Evolutionary conservation across 2,329 filamentous ascomycete genomes (phyloP).

Genomic region (Myriangium duriaei): DNA sequence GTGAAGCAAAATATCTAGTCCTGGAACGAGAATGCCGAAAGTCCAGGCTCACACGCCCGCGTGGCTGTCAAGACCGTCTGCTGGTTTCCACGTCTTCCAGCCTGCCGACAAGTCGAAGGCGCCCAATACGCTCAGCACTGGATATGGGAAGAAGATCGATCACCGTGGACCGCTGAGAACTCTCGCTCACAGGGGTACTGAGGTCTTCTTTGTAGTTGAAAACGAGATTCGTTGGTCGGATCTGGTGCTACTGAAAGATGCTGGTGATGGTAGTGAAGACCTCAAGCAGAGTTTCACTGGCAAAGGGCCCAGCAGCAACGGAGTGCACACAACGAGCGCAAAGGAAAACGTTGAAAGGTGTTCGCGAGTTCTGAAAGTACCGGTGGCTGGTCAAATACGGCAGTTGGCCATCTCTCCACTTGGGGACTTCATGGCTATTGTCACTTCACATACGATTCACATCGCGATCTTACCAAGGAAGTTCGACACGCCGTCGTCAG

Average conservation of each 20-base stretch:
- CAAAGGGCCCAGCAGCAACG: constrained; percentile 8
- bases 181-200: constrained; percentile 69
- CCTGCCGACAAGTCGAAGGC: constrained; percentile 20
- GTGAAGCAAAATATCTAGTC: background rate
- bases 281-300: constrained; percentile 8
- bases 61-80: constrained; percentile 70
- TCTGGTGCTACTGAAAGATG: constrained; percentile 63
- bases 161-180: constrained; percentile 39
- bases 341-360: constrained; percentile 6
- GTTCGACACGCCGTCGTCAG: constrained; percentile 40
- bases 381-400: constrained; percentile 68
- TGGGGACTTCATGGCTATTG: constrained; percentile 67
- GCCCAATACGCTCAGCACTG: constrained; percentile 10
- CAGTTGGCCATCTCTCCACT: constrained; percentile 78
- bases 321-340: constrained; percentile 6
- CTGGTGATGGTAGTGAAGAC: constrained; percentile 11
- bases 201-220: constrained; percentile 79
- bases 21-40: constrained; percentile 55
- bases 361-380: constrained; percentile 57
- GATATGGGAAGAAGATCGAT: constrained; percentile 9
- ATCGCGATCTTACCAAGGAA: constrained; percentile 65
- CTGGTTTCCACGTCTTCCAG: constrained; percentile 67
- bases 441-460: constrained; percentile 79
- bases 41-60: constrained; percentile 73
- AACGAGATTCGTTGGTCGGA: constrained; percentile 90